Percentiles rank a stretch among this genome's conserved stretches.
These are phyloP conservation scores for Capsicum chinense DNA, from an alignment of 257 asterid genomes.

Conservation along the genomic window DNA sequence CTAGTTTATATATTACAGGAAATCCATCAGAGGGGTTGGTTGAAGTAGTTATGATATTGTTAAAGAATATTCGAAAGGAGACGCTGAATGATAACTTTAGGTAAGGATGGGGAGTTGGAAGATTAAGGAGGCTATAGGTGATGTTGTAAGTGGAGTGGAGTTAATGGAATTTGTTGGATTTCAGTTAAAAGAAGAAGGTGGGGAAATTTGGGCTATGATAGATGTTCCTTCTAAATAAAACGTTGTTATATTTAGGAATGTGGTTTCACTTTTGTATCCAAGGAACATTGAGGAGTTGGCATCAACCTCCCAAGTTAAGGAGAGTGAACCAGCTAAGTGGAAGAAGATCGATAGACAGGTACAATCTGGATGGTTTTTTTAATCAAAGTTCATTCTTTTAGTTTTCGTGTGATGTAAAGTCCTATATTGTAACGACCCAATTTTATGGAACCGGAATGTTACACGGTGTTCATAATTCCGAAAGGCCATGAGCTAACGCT, in stretches of 20 bases:
- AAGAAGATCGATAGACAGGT: conserved; percentile 74
- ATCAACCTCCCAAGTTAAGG: conserved; percentile 45
- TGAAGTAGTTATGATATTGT: conserved; percentile 67
- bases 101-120: conserved; percentile 86
- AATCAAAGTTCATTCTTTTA: background rate
- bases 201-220: conserved; percentile 86
- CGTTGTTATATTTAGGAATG: conserved; percentile 57
- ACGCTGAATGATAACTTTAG: conserved; percentile 85
- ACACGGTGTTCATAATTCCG: too few relatives aligned
- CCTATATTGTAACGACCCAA: background rate
- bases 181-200: conserved; percentile 72
- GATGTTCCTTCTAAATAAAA: conserved; percentile 60
- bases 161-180: conserved; percentile 80
- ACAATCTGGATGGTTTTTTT: background rate
- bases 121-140: conserved; percentile 86
- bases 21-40: conserved; percentile 63
- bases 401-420: background rate
- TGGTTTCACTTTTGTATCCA: conserved; percentile 56
- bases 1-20: conserved; percentile 68
- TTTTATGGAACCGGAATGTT: too few relatives aligned
- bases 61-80: conserved; percentile 70
- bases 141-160: conserved; percentile 81
- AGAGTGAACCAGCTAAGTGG: too few relatives aligned
- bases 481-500: too few relatives aligned
- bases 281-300: conserved; percentile 51